Percentiles rank a stretch among this genome's conserved stretches.
These are phyloP conservation scores for Pyronema domesticum DNA, from an alignment of 495 filamentous ascomycete species.

Conservation along the genomic window DNA sequence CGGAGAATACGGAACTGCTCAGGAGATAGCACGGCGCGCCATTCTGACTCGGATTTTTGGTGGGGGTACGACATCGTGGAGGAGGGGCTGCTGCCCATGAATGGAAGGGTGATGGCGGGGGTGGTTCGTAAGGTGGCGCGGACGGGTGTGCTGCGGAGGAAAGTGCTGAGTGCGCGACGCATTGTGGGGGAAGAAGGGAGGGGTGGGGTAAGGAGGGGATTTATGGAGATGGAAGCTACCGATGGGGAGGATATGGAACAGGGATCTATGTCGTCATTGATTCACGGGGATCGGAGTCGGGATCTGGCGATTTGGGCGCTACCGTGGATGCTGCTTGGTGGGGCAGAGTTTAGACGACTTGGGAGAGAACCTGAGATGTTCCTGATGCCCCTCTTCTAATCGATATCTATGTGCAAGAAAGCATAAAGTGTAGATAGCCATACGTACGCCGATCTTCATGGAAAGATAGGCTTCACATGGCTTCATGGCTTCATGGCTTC, in stretches of 20 bases:
- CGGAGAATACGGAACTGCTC: slow-evolving; percentile 91
- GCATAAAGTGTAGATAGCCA: too few species aligned
- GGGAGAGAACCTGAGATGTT: too few species aligned
- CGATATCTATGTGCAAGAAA: too few species aligned
- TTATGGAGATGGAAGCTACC: neutral
- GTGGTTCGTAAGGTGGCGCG: neutral
- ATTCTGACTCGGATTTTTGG: slow-evolving; percentile 63
- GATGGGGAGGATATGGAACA: neutral
- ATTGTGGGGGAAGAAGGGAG: neutral
- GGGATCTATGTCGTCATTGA: neutral
- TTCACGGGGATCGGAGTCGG: neutral
- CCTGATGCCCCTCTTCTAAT: too few species aligned
- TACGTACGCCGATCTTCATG: too few species aligned
- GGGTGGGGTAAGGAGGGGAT: neutral
- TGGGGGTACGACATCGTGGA: slow-evolving; percentile 61
- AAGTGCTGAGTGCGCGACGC: neutral
- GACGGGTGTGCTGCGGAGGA: neutral
- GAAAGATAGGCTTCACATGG: too few species aligned
- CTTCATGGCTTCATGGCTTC: too few species aligned
- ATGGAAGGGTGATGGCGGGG: neutral
- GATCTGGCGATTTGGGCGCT: too few species aligned
- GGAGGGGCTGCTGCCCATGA: slow-evolving; percentile 3
- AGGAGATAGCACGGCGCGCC: slow-evolving; percentile 63
- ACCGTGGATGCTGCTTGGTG: too few species aligned
- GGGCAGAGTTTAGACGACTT: too few species aligned